Conservation (phyloP, 345 rosid species). For the Erodium maritimum region DNA sequence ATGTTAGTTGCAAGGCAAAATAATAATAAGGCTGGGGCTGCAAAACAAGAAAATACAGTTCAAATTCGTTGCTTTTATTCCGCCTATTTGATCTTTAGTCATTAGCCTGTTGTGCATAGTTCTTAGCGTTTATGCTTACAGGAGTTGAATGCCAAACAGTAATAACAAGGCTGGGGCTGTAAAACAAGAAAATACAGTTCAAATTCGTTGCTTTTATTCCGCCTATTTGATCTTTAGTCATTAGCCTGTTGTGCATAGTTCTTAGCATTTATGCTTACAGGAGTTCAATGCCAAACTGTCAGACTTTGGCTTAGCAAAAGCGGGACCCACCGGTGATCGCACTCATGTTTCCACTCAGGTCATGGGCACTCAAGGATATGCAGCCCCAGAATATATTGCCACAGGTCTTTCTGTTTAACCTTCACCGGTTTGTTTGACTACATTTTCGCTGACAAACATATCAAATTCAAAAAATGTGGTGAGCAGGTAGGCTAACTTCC, state of each 20-base stretch:
- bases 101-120: too few species aligned
- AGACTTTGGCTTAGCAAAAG: conserved; percentile 57
- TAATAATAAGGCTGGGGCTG: too few species aligned
- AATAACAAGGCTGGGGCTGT: too few species aligned
- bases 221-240: too few species aligned
- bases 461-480: not conserved
- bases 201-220: not conserved
- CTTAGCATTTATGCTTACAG: conserved; percentile 16
- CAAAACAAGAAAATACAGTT: too few species aligned
- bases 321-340: conserved; percentile 43
- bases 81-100: too few species aligned
- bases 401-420: conserved; percentile 27
- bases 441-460: not conserved
- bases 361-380: conserved; percentile 51
- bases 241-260: too few species aligned
- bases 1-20: not conserved
- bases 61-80: not conserved
- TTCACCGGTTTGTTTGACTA: not conserved
- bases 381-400: conserved; percentile 51
- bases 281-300: conserved; percentile 53
- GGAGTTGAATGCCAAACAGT: too few species aligned
- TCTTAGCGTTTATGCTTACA: not conserved
- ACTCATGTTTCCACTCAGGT: conserved; percentile 48
- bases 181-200: not conserved
- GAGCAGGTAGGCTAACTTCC: conserved; percentile 46